A percentile compares a stretch with the other conserved stretches of the same genome.
Evolutionary conservation across 1,139 yeast species (phyloP).

Genomic region (Lodderomyces pseudojiufengensis): DNA sequence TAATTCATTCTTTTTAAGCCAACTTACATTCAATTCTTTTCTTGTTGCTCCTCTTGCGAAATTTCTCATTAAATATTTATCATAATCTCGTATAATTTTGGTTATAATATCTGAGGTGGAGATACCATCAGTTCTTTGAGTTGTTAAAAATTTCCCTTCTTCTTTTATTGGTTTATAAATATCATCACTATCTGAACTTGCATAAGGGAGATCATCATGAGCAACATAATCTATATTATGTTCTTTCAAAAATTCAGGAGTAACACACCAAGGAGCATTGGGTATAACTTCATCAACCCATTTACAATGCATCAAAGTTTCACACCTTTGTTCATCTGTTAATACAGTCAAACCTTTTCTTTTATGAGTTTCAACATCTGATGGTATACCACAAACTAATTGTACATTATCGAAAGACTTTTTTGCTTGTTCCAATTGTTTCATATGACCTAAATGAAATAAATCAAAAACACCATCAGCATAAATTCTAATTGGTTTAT

Average conservation of each 20-base stretch:
- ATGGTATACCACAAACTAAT: slow-evolving; percentile 88
- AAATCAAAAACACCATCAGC: slow-evolving; percentile 98
- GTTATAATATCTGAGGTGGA: slow-evolving; percentile 96
- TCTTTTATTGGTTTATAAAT: slow-evolving; percentile 90
- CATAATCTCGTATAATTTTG: slow-evolving; percentile 90
- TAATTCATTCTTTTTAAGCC: slow-evolving; percentile 95
- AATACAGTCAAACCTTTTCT: slow-evolving; percentile 91
- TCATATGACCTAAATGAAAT: slow-evolving; percentile 96
- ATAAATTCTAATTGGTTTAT: slow-evolving; percentile 83
- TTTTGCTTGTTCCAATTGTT: slow-evolving; percentile 93
- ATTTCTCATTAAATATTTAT: slow-evolving; percentile 92
- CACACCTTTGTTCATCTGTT: slow-evolving; percentile 82
- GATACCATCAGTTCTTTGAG: slow-evolving; percentile 95
- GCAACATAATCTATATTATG: slow-evolving; percentile 95
- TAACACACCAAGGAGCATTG: slow-evolving; percentile 94
- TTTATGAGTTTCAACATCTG: slow-evolving; percentile 85
- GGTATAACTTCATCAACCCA: slow-evolving; percentile 98
- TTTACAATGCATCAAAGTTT: slow-evolving; percentile 81
- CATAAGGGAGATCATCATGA: slow-evolving; percentile 95
- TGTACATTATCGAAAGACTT: slow-evolving; percentile 83
- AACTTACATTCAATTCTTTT: slow-evolving; percentile 90
- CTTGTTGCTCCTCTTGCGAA: slow-evolving; percentile 97
- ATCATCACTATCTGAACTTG: slow-evolving; percentile 81
- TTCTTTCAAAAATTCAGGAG: slow-evolving; percentile 69
- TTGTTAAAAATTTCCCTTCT: slow-evolving; percentile 84